phyloP scores from a whole-genome alignment of 305 asterid species.

The Fraxinus sp. region DNA sequence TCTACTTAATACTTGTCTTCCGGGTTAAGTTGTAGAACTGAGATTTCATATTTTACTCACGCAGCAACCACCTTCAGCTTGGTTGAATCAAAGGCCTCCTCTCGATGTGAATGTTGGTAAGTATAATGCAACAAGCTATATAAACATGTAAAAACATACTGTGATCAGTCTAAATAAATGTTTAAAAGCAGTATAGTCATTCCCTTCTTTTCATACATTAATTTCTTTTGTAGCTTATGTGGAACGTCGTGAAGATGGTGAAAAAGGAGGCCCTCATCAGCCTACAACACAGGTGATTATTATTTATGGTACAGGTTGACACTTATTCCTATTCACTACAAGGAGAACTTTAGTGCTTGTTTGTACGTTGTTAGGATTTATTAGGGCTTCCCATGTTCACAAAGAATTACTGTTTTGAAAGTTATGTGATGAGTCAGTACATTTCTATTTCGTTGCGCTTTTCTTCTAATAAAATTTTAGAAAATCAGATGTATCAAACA shows the following conservation, averaged over 20 bases:
- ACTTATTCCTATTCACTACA: neutral
- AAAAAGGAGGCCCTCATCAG: constrained; percentile 64
- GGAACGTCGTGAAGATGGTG: constrained; percentile 87
- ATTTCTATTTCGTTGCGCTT: neutral
- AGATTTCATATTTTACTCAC: constrained; percentile 28
- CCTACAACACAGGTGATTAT: constrained; percentile 77
- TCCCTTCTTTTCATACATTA: neutral
- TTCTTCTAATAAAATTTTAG: neutral
- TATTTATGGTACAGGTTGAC: constrained; percentile 18
- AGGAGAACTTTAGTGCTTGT: neutral
- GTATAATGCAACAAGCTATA: constrained; percentile 26
- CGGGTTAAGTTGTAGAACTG: constrained; percentile 21
- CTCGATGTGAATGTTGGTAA: constrained; percentile 96
- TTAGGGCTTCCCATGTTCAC: neutral
- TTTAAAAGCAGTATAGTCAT: constrained; percentile 15
- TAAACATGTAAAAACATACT: neutral
- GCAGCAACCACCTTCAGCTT: constrained; percentile 92
- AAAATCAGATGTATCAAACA: neutral
- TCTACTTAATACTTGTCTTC: constrained; percentile 10
- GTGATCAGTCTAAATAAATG: neutral
- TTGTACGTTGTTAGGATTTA: neutral
- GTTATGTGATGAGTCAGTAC: neutral
- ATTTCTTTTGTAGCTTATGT: constrained; percentile 60
- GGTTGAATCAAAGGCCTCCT: constrained; percentile 85
- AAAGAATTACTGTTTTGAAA: neutral